Conservation (phyloP, 352 stramenopile species). For the Globisporangium parvum region DNA sequence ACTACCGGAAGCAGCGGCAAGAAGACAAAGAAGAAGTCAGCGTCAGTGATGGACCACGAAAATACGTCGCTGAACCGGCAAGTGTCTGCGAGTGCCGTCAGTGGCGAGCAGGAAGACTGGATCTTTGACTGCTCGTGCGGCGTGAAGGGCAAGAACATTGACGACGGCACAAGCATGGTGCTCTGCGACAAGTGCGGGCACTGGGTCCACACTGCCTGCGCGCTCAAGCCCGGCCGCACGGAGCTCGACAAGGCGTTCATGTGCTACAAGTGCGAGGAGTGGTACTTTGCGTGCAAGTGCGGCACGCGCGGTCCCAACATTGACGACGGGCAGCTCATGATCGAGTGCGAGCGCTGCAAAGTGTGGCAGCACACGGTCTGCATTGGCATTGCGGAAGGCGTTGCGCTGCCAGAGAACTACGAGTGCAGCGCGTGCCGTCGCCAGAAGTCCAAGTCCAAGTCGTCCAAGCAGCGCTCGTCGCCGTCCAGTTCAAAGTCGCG, state of each 20-base stretch:
- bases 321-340: conserved; percentile 59
- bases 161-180: conserved; percentile 34
- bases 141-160: conserved; percentile 44
- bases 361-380: conserved; percentile 76
- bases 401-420: conserved; percentile 47
- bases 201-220: conserved; percentile 23
- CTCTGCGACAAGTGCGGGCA: conserved; percentile 31
- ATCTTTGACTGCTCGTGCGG: conserved; percentile 60
- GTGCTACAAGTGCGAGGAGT: conserved; percentile 33
- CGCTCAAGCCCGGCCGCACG: conserved; percentile 6
- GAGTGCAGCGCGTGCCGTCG: conserved; percentile 39
- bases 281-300: conserved; percentile 55
- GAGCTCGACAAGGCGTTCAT: conserved; percentile 8
- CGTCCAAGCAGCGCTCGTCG: conserved; percentile 2
- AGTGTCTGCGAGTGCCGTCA: background rate
- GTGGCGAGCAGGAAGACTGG: conserved; percentile 35
- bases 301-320: conserved; percentile 45
- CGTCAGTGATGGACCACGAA: background rate
- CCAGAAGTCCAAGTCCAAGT: background rate
- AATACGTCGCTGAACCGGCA: background rate
- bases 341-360: conserved; percentile 56
- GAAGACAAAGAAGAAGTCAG: conserved; percentile 22
- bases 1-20: conserved; percentile 4
- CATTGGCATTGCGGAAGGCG: conserved; percentile 41
- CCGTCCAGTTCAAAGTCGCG: conserved; percentile 19